Evolutionary conservation across 2,329 filamentous ascomycete genomes (phyloP).

Genomic region (Alternaria arborescens): DNA sequence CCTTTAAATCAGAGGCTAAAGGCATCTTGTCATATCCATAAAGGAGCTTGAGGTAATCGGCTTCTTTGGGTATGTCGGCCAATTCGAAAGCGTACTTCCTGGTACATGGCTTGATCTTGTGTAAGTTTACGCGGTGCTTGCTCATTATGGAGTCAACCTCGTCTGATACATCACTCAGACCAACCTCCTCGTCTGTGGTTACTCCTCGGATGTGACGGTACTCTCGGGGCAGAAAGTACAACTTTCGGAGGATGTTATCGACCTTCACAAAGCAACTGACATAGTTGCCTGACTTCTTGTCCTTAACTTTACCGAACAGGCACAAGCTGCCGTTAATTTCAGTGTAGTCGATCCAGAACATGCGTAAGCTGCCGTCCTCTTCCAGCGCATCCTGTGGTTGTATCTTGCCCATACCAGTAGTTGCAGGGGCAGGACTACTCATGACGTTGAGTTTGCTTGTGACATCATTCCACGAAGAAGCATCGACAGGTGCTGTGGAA

Average conservation of each 20-base stretch:
- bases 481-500: slow-evolving; percentile 67
- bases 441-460: slow-evolving; percentile 86
- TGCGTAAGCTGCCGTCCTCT: slow-evolving; percentile 86
- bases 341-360: slow-evolving; percentile 98
- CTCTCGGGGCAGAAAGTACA: slow-evolving; percentile 90
- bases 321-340: slow-evolving; percentile 92
- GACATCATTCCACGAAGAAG: slow-evolving; percentile 87
- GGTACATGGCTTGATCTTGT: slow-evolving; percentile 90
- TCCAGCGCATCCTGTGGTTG: slow-evolving; percentile 87
- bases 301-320: slow-evolving; percentile 93
- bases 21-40: slow-evolving; percentile 89
- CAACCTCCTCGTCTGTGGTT: slow-evolving; percentile 78
- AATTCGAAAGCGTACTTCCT: slow-evolving; percentile 97
- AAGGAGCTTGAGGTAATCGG: slow-evolving; percentile 91
- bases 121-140: slow-evolving; percentile 82
- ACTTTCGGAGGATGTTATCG: slow-evolving; percentile 90
- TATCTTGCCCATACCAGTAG: slow-evolving; percentile 77
- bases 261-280: slow-evolving; percentile 96
- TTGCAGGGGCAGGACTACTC: slow-evolving; percentile 73
- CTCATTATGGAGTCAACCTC: slow-evolving; percentile 92
- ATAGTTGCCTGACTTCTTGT: slow-evolving; percentile 80
- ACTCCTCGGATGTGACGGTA: slow-evolving; percentile 66
- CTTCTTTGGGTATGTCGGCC: slow-evolving; percentile 83
- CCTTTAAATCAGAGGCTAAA: slow-evolving; percentile 74
- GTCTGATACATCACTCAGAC: slow-evolving; percentile 87